Conservation (phyloP, 2,329 filamentous ascomycete genomes). For the Phaeosphaeriaceae sp. region DNA sequence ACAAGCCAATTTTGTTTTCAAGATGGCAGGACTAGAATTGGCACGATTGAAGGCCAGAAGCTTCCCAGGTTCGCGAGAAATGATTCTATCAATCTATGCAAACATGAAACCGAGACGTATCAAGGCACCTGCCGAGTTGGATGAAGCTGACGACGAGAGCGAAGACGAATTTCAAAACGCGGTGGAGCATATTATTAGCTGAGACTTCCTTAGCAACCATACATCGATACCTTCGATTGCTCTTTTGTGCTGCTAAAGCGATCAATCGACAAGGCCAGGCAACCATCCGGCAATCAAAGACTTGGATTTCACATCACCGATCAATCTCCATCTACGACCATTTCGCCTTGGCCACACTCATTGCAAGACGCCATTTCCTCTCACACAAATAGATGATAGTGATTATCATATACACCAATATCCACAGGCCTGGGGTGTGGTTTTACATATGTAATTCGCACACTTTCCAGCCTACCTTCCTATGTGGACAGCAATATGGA, state of each 20-base stretch:
- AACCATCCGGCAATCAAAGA: too few species aligned
- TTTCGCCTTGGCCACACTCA: too few species aligned
- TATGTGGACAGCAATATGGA: neutral
- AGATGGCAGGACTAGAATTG: constrained; percentile 51
- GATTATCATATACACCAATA: too few species aligned
- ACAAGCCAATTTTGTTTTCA: constrained; percentile 42
- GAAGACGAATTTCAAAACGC: constrained; percentile 27
- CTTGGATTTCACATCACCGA: too few species aligned
- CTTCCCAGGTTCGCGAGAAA: constrained; percentile 7
- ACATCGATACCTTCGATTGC: neutral
- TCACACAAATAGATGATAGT: too few species aligned
- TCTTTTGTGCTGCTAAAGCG: neutral
- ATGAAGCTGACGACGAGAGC: constrained; percentile 15
- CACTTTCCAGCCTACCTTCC: neutral
- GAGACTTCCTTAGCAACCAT: neutral
- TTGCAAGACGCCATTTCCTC: too few species aligned
- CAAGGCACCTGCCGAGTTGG: constrained; percentile 15
- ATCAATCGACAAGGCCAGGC: too few species aligned
- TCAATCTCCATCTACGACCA: too few species aligned
- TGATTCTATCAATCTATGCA: constrained; percentile 30
- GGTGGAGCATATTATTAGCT: neutral
- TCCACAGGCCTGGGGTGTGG: too few species aligned
- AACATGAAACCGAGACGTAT: constrained; percentile 42
- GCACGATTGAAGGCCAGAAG: constrained; percentile 43
- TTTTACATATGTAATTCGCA: too few species aligned